Percentiles rank a stretch among this genome's conserved stretches.
Conservation (phyloP, 805 yeast genomes). For the Monosporozyma yasuniensis region DNA sequence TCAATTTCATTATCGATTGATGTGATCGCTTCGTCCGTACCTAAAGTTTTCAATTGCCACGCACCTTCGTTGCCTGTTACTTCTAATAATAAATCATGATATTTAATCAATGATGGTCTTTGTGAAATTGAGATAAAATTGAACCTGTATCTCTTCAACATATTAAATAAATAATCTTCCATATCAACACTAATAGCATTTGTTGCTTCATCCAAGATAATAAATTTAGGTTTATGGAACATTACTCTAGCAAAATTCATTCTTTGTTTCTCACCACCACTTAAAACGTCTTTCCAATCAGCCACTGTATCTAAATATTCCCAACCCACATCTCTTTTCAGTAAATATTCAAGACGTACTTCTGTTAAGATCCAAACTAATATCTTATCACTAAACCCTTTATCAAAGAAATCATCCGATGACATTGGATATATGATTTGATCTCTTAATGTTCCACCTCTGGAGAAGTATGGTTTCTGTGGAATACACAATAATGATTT, state of each 20-base stretch:
- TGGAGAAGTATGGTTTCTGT: conserved; percentile 75
- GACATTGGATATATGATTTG: conserved; percentile 84
- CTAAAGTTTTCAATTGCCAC: conserved; percentile 57
- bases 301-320: conserved; percentile 37
- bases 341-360: conserved; percentile 73
- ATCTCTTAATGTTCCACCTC: conserved; percentile 74
- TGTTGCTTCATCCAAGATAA: conserved; percentile 86
- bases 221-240: conserved; percentile 72
- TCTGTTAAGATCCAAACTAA: conserved; percentile 58
- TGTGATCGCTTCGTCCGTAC: conserved; percentile 55
- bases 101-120: conserved; percentile 73
- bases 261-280: conserved; percentile 95
- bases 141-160: conserved; percentile 58
- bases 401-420: conserved; percentile 64
- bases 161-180: conserved; percentile 77
- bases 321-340: conserved; percentile 53
- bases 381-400: conserved; percentile 62
- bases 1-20: conserved; percentile 70
- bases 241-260: conserved; percentile 79
- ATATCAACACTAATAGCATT: conserved; percentile 85
- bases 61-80: conserved; percentile 48
- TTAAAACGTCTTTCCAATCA: conserved; percentile 84
- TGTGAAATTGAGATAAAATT: conserved; percentile 78
- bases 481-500: conserved; percentile 71
- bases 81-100: conserved; percentile 70